A percentile compares a stretch with the other conserved stretches of the same genome.
Conservation (phyloP, 2,329 filamentous ascomycete genomes). For the Botrytis pseudocinerea region DNA sequence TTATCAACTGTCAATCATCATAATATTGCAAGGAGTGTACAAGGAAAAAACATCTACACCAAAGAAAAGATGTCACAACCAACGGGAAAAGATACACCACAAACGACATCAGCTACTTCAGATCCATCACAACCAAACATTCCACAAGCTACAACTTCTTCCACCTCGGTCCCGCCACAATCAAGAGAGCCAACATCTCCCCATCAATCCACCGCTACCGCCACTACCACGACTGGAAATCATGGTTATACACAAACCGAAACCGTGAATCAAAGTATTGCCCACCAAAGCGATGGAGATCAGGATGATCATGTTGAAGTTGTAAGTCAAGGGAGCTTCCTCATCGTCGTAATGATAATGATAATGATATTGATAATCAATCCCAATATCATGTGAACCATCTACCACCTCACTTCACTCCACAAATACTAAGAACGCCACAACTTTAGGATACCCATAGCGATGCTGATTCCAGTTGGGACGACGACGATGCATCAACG, state of each 20-base stretch:
- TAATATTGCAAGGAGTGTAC: background rate
- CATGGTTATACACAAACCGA: background rate
- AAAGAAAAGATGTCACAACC: background rate
- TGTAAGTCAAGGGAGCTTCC: background rate
- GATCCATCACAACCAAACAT: background rate
- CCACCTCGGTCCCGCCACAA: background rate
- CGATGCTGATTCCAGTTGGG: conserved; percentile 18
- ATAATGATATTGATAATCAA: background rate
- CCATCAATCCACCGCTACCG: background rate
- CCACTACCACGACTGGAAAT: background rate
- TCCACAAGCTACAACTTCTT: background rate
- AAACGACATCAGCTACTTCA: background rate
- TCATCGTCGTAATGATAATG: background rate
- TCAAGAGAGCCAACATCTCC: background rate
- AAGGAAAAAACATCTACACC: background rate
- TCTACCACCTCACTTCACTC: background rate
- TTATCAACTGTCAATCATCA: background rate
- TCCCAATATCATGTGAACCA: background rate
- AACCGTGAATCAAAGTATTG: background rate
- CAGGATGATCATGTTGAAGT: conserved; percentile 16
- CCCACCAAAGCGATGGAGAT: conserved; percentile 8
- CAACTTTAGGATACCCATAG: conserved; percentile 15
- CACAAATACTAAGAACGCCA: background rate
- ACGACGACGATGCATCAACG: background rate
- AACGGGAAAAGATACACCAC: background rate